phyloP scores from a whole-genome alignment of 371 early-diverging fungal species.

The Vittaforma corneae region DNA sequence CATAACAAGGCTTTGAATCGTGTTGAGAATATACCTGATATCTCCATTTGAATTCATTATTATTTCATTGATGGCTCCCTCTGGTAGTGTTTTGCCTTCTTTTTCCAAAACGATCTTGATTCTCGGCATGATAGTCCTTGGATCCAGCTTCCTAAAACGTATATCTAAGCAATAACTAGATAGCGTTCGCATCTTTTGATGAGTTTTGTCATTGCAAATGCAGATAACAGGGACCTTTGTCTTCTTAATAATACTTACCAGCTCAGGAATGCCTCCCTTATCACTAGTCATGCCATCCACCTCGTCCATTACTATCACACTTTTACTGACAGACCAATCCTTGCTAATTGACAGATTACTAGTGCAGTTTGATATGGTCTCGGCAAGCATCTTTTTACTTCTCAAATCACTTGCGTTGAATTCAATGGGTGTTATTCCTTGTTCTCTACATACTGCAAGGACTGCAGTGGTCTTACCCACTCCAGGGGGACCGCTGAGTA shows the following conservation, averaged over 20 bases:
- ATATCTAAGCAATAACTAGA: conserved; percentile 76
- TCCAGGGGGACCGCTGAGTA: conserved; percentile 91
- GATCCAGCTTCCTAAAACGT: conserved; percentile 67
- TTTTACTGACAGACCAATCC: conserved; percentile 12
- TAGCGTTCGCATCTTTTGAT: conserved; percentile 75
- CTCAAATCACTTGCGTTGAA: conserved; percentile 96
- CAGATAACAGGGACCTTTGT: conserved; percentile 89
- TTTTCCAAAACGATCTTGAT: conserved; percentile 67
- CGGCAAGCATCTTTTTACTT: conserved; percentile 64
- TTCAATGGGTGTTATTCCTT: conserved; percentile 76
- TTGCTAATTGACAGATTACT: conserved; percentile 20
- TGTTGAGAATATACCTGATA: conserved; percentile 91
- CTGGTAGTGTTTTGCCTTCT: conserved; percentile 68
- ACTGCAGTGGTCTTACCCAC: conserved; percentile 95
- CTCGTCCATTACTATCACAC: conserved; percentile 92
- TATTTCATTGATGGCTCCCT: conserved; percentile 75
- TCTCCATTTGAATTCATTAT: conserved; percentile 72
- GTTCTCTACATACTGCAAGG: conserved; percentile 68
- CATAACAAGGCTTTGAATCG: conserved; percentile 70
- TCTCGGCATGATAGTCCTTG: conserved; percentile 64
- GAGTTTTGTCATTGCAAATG: conserved; percentile 89
- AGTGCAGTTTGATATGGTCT: conserved; percentile 52
- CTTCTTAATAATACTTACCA: conserved; percentile 76
- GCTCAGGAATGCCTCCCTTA: conserved; percentile 82
- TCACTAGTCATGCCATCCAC: conserved; percentile 98